Percentiles rank a stretch among this genome's conserved stretches.
Conservation (phyloP, 257 asterid genomes). For the Nicotiana benthamiana region DNA sequence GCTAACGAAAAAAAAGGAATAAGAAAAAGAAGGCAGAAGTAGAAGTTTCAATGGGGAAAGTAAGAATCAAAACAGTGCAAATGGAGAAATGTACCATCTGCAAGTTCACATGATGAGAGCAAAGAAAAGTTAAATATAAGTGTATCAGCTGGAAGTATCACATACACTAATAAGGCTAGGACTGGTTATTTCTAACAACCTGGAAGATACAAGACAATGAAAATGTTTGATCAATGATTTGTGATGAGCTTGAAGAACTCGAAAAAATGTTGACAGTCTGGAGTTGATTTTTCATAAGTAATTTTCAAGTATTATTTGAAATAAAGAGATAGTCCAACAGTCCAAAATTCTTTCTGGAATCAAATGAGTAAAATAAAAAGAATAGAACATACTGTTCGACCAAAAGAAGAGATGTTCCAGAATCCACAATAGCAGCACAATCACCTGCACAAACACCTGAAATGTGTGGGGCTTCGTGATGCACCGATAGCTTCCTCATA, state of each 20-base stretch:
- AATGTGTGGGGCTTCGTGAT: constrained; percentile 56
- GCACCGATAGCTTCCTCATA: constrained; percentile 76
- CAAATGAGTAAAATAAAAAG: not conserved
- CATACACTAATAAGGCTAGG: not conserved
- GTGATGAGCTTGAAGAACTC: not conserved
- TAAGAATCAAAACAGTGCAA: not conserved
- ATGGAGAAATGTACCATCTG: not conserved
- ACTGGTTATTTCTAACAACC: not conserved
- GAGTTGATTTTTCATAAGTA: constrained; percentile 6
- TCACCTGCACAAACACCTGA: constrained; percentile 78
- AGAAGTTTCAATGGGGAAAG: not conserved
- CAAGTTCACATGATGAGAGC: not conserved
- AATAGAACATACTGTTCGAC: constrained; percentile 67
- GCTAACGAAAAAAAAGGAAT: not conserved
- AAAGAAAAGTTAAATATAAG: not conserved
- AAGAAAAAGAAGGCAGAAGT: not conserved
- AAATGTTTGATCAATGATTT: not conserved
- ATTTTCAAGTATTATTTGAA: not conserved
- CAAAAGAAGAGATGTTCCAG: constrained; percentile 91
- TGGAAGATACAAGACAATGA: not conserved
- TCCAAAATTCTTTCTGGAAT: not conserved
- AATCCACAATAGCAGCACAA: constrained; percentile 92
- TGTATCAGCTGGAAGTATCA: not conserved
- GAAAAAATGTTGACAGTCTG: constrained; percentile 27
- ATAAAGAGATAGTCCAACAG: not conserved